Percentiles rank a stretch among this genome's conserved stretches.
Evolutionary conservation across 2,329 filamentous ascomycete species (phyloP).

Genomic region (Claviceps sorghi): DNA sequence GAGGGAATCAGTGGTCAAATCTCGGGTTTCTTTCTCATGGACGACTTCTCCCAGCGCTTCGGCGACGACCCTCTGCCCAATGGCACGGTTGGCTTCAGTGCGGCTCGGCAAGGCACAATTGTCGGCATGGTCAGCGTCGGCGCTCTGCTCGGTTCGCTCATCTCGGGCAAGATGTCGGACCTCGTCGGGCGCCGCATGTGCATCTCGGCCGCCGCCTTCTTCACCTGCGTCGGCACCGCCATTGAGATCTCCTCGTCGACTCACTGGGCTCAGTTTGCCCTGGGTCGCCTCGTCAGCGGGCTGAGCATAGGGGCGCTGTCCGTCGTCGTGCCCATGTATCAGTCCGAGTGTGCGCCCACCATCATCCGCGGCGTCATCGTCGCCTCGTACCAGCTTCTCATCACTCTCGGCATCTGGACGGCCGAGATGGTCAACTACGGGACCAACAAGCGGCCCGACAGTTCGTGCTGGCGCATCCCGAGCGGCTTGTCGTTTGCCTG

Average conservation of each 20-base stretch:
- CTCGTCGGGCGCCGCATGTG: slow-evolving; percentile 44
- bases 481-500: slow-evolving; percentile 41
- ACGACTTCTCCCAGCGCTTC: slow-evolving; percentile 40
- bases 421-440: slow-evolving; percentile 47
- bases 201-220: slow-evolving; percentile 47
- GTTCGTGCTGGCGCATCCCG: slow-evolving; percentile 48
- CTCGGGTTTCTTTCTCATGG: slow-evolving; percentile 47
- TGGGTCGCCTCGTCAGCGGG: slow-evolving; percentile 52
- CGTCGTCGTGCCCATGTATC: slow-evolving; percentile 54
- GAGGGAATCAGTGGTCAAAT: slow-evolving; percentile 39
- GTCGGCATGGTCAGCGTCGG: slow-evolving; percentile 48
- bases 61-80: slow-evolving; percentile 25
- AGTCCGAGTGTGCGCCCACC: slow-evolving; percentile 49
- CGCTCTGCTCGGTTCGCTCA: slow-evolving; percentile 41
- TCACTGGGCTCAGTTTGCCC: slow-evolving; percentile 49
- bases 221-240: slow-evolving; percentile 48
- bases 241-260: slow-evolving; percentile 43
- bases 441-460: slow-evolving; percentile 31
- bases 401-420: slow-evolving; percentile 52
- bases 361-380: slow-evolving; percentile 50
- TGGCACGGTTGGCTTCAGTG: slow-evolving; percentile 34
- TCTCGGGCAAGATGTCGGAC: slow-evolving; percentile 47
- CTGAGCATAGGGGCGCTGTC: slow-evolving; percentile 50
- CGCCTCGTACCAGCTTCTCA: slow-evolving; percentile 52
- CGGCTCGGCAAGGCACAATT: slow-evolving; percentile 46